Conservation (phyloP, 2,329 filamentous ascomycete genomes). For the Metarhizium album region DNA sequence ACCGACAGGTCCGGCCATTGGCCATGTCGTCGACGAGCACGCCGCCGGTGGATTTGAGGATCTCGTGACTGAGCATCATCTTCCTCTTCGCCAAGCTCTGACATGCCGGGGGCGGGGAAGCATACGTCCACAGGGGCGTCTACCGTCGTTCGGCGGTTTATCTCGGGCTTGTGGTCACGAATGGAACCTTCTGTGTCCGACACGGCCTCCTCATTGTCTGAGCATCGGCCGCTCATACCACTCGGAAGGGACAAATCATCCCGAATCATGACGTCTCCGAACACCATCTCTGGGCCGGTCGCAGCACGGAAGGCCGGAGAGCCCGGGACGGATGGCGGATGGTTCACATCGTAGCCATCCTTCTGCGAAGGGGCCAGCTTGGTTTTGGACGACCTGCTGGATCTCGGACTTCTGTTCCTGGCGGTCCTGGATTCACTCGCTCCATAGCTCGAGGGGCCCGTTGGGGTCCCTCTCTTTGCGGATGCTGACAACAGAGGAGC, state of each 20-base stretch:
- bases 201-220: conserved; percentile 20
- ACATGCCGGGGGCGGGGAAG: conserved; percentile 64
- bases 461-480: conserved; percentile 12
- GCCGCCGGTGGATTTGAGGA: conserved; percentile 22
- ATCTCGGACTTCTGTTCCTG: conserved; percentile 32
- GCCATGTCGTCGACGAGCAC: conserved; percentile 48
- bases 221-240: conserved; percentile 19
- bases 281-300: conserved; percentile 43
- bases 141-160: conserved; percentile 39
- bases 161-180: conserved; percentile 19
- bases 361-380: conserved; percentile 24
- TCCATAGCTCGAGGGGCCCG: conserved; percentile 28
- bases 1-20: conserved; percentile 81
- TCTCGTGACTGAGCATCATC: conserved; percentile 49
- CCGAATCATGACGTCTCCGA: conserved; percentile 61
- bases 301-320: conserved; percentile 43
- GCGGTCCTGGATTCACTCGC: conserved; percentile 26
- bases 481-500: conserved; percentile 41
- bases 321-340: conserved; percentile 56
- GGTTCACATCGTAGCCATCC: conserved; percentile 53
- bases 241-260: conserved; percentile 43
- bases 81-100: conserved; percentile 60
- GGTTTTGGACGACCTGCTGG: conserved; percentile 40
- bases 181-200: conserved; percentile 17
- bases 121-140: conserved; percentile 81